Conservation (phyloP, 345 rosid species). For the Raphanus raphanistrum region DNA sequence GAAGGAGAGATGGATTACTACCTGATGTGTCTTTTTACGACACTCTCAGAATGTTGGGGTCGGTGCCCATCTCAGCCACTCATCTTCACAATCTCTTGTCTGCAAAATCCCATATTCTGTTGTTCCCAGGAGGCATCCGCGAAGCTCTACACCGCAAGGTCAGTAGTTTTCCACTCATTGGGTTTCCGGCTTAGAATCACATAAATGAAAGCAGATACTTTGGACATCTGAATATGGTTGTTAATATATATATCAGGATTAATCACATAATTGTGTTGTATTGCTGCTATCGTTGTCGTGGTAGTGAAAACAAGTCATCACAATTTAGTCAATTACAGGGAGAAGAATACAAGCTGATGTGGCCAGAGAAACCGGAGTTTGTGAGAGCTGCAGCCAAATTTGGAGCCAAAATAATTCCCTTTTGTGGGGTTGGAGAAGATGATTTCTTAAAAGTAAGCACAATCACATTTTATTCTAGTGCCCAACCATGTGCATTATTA, state of each 20-base stretch:
- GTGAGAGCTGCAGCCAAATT: constrained; percentile 81
- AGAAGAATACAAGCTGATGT: constrained; percentile 69
- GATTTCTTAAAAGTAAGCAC: constrained; percentile 62
- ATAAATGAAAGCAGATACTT: constrained; percentile 11
- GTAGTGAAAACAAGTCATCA: constrained; percentile 24
- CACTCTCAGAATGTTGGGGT: constrained; percentile 60
- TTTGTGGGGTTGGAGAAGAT: constrained; percentile 77
- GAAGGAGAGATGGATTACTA: constrained; percentile 42
- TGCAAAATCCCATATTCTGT: constrained; percentile 60
- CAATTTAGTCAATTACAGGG: constrained; percentile 45
- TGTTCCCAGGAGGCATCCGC: constrained; percentile 80
- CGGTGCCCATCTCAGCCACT: constrained; percentile 62
- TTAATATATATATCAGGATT: not conserved
- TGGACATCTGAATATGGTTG: not conserved
- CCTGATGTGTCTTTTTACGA: constrained; percentile 45
- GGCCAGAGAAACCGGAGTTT: constrained; percentile 80
- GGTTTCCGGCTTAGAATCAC: constrained; percentile 7
- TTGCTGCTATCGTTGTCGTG: constrained; percentile 9
- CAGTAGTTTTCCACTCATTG: constrained; percentile 14
- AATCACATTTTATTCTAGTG: not conserved
- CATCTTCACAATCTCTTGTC: constrained; percentile 65
- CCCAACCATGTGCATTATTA: not conserved
- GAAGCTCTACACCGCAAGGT: constrained; percentile 80
- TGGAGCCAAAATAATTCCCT: constrained; percentile 79
- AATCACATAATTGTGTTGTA: not conserved